Evolutionary conservation across 2,329 filamentous ascomycete genomes (phyloP).

Genomic region (Corynespora cassiicola): DNA sequence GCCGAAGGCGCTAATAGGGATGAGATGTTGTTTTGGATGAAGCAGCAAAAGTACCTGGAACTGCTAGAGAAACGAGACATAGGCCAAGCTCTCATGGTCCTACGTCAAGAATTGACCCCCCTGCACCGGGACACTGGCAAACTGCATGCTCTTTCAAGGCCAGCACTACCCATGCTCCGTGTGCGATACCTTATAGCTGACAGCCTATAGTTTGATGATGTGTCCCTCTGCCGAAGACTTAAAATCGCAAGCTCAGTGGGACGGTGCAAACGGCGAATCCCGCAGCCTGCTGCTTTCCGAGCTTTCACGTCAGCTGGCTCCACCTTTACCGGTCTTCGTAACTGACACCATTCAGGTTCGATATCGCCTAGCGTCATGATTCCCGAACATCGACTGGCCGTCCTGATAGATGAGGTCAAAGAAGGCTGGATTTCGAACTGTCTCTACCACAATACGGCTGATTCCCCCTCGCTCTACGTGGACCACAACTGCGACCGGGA

Average conservation of each 20-base stretch:
- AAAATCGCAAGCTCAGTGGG: conserved; percentile 79
- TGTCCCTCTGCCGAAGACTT: conserved; percentile 80
- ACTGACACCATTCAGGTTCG: conserved; percentile 63
- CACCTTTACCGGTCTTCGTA: background rate
- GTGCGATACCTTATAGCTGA: conserved; percentile 22
- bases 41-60: conserved; percentile 95
- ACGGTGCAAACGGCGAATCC: conserved; percentile 78
- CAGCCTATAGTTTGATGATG: conserved; percentile 76
- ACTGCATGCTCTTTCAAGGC: conserved; percentile 82
- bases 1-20: conserved; percentile 76
- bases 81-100: conserved; percentile 76
- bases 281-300: conserved; percentile 78
- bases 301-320: conserved; percentile 72
- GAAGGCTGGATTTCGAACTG: conserved; percentile 82
- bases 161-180: conserved; percentile 19
- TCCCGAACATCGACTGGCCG: conserved; percentile 85
- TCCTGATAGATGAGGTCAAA: conserved; percentile 83
- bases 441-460: conserved; percentile 83
- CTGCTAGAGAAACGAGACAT: conserved; percentile 80
- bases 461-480: conserved; percentile 82
- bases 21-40: conserved; percentile 84
- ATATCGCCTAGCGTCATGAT: conserved; percentile 98
- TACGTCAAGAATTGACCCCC: conserved; percentile 86
- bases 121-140: conserved; percentile 78
- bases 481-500: conserved; percentile 84